Evolutionary conservation across 2,329 filamentous ascomycete genomes (phyloP), one percentile per base, ranked within the genome.

Genomic region (Colletotrichum lentis): DNA sequence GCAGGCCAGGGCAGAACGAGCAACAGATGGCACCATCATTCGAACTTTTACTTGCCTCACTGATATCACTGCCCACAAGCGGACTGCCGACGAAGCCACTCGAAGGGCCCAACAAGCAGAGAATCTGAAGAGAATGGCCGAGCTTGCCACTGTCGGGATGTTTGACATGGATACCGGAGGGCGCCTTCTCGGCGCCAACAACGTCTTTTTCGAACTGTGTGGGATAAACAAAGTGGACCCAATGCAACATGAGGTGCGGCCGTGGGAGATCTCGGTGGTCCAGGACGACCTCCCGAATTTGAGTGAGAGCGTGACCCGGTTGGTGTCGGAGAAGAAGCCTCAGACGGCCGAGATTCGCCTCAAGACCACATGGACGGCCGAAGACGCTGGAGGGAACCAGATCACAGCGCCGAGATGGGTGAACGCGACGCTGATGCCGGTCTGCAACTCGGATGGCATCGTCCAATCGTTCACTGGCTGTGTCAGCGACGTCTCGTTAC

Each of bases 91-190:
- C 50, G 82, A 83, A 64, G 84, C 83, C 0, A 77, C 83, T 31
- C 78, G 80, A 20, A 78, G 83, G 53, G 83, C 83, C 2, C 83
- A 85, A 70, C 81, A 86, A 64, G 82, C 83, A 8, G 82, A 84
- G 70, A 85, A 86, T 67, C 76, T 86, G 35, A 84, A 84, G 72
- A 81, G 84, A 50, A 84, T 86, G 77, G 83, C 84, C 8, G 83
- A 86, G 72, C 81, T 83, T 59, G 84, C 84, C 5, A 85, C 84
- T 0, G 84, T 86, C 12, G 84, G 84, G 60, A 83, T 86, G 81
- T 86, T 84, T 70, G 83, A 85, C 57, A 83, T 85, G 76, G 80
- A 83, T 64, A 76, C 82, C n/a, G 79, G 83, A 27, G 84, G 84
- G 14, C 80, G 80, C 3, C 74, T 86, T 8, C 74, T 85, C 3